Evolutionary conservation across 805 yeast species (phyloP), one percentile per base, ranked within the genome.

Genomic region (Kazachstania martiniae): DNA sequence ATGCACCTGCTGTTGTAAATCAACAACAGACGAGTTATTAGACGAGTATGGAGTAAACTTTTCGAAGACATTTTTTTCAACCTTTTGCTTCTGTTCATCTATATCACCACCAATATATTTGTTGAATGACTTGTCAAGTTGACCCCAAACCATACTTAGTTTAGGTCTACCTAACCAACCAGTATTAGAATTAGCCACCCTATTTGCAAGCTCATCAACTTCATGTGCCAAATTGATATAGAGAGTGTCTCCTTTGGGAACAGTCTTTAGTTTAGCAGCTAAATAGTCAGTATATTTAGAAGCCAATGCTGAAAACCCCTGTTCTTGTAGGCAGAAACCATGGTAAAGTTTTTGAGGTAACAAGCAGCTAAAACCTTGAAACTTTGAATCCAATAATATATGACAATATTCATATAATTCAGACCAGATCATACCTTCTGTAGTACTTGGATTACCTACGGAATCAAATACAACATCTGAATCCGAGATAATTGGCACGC

Each of bases 51-150:
- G 86, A 24, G 80, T 75, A 51, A 74, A 78, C 36, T 74, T 78
- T 32, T 83, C 76, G 54, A 80, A 79, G 0, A 76, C 74, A 8
- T 79, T 81, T 24, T 65, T 65, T 17, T 58, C 58, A 5, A 55
- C 46, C 10, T 53, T 50, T 28, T 59, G 61, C 4, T 58, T 44
- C 5, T 59, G 56, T 18, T 64, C 62, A 12, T 51, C 62, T 22
- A 81, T 94, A 29, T 89, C 96, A 1, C 95, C 96, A 25, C 94
- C 78, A 36, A 89, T 86, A 54, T 78, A 75, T 51, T 75, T 77
- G 50, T 72, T 77, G 48, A 80, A 74, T 4, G 82, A 72, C 51
- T 84, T 84, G 53, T 84, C 94, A 28, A 84, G 56, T 27, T 80
- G 87, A 8, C 91, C 89, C 94, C 94, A 84, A 33, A 85, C 77